A percentile compares a stretch with the other conserved stretches of the same genome.
Conservation (phyloP, 2,329 filamentous ascomycete genomes). For the Penicillium sp. region DNA sequence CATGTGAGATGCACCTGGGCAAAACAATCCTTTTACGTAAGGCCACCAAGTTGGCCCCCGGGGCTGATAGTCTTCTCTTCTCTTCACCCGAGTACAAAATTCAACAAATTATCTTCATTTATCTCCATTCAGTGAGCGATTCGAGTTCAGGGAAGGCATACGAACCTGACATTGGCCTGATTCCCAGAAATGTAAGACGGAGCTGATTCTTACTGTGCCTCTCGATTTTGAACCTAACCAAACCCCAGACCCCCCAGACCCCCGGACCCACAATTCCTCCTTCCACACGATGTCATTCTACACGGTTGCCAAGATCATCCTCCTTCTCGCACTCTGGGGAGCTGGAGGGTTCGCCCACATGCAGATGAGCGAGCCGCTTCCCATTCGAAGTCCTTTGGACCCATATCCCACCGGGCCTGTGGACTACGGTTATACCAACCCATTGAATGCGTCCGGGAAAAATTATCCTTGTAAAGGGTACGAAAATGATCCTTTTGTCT, state of each 20-base stretch:
- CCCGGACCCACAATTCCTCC: not conserved
- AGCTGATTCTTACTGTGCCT: too few species aligned
- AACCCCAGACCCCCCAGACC: not conserved
- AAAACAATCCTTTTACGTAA: not conserved
- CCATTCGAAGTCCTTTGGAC: not conserved
- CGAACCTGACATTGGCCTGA: too few species aligned
- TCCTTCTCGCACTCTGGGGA: not conserved
- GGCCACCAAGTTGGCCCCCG: not conserved
- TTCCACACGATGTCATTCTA: not conserved
- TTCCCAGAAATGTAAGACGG: too few species aligned
- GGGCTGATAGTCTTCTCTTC: not conserved
- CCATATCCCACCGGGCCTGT: not conserved
- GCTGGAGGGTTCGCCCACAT: not conserved
- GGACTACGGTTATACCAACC: not conserved
- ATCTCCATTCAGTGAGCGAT: too few species aligned
- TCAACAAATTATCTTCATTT: too few species aligned
- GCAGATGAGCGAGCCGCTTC: not conserved
- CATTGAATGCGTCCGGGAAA: not conserved
- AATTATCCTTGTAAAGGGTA: not conserved
- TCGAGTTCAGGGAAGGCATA: too few species aligned
- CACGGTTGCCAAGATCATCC: not conserved
- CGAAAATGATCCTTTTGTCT: not conserved
- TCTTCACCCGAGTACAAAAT: too few species aligned
- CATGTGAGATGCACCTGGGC: not conserved
- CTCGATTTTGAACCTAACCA: not conserved